Evolutionary conservation across 1,139 yeast genomes (phyloP), one percentile per base, ranked within the genome.

Genomic region (Yamadazyma spencermartinsiae): DNA sequence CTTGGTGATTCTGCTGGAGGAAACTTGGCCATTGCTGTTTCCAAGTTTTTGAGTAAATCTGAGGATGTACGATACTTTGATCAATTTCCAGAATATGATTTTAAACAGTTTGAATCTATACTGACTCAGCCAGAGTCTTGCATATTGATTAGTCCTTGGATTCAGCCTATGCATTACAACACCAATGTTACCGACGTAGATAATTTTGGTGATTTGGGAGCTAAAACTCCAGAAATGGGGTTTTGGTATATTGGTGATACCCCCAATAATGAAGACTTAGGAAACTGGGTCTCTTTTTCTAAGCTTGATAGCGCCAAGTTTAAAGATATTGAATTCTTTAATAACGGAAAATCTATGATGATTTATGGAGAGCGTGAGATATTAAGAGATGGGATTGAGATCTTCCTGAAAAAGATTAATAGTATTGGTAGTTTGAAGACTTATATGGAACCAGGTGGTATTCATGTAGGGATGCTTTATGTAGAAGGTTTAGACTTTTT

Each of bases 1-100:
- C 41, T 68, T 31, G 79, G 78, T 6, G 80, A 73, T 46, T 72
- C 79, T 2, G 73, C 74, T 20, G 79, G 80, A 11, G 74, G 61
- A 3, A 72, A 73, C 48, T 52, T 72, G 46, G 56, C 63, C 6
- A 44, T 66, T 13, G 56, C 64, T 4, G 32, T 69, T 12, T 49
- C 60, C n/a, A 58, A 72, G 38, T 63, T 57, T 40, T 48, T 60
- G 26, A 60, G 65, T n/a, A 55, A 61, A 36, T 63, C 68, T 1
- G 63, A 62, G 27, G 63, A 63, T 40, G 54, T 61, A 2, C 38
- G 37, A 12, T 59, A 55, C 19, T 62, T 60, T 33, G 52, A 51
- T 31, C 33, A 36, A 30, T 44, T 42, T 28, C 17, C 33, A 3
- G 33, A 42, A 7, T 43, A 21, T 27, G 48, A 48, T 34, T 30